These are phyloP conservation scores for Acephala macrosclerotiorum DNA, from an alignment of 2,329 filamentous ascomycete species.

Conservation along the genomic window DNA sequence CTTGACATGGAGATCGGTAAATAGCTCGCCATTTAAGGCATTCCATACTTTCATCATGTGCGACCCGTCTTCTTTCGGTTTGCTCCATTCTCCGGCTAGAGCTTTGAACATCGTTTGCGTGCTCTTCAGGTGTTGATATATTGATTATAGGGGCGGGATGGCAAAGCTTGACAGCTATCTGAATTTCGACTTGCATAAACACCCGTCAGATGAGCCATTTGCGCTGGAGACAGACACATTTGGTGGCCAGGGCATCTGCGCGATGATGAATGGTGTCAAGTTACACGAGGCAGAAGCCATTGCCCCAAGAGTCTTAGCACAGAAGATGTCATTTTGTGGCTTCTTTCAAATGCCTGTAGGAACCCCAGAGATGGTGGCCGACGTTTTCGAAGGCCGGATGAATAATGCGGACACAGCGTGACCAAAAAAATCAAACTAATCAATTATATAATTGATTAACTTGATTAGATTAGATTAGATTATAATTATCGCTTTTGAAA, in stretches of 20 bases:
- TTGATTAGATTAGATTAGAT: too few relatives aligned
- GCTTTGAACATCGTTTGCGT: neutral
- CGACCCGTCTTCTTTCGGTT: neutral
- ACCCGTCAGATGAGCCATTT: slow-evolving; percentile 38
- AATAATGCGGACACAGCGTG: too few relatives aligned
- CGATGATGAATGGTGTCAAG: neutral
- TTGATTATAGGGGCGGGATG: too few relatives aligned
- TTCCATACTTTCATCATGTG: neutral
- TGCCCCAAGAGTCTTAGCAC: slow-evolving; percentile 38
- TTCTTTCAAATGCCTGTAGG: slow-evolving; percentile 56
- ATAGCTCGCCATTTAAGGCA: neutral
- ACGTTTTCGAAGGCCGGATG: slow-evolving; percentile 72
- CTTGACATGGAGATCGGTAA: slow-evolving; percentile 2
- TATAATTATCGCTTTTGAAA: too few relatives aligned
- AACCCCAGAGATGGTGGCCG: slow-evolving; percentile 57
- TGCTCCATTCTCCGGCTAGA: neutral
- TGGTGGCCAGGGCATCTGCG: neutral
- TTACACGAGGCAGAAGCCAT: neutral
- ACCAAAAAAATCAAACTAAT: too few relatives aligned
- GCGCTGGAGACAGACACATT: neutral
- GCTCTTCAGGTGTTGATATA: neutral
- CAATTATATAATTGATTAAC: too few relatives aligned
- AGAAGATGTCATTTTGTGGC: slow-evolving; percentile 57
- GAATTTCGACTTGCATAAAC: neutral
- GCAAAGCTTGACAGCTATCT: too few relatives aligned